Conservation (phyloP, 1,139 yeast genomes). For the Debaryomyces coudertii region DNA sequence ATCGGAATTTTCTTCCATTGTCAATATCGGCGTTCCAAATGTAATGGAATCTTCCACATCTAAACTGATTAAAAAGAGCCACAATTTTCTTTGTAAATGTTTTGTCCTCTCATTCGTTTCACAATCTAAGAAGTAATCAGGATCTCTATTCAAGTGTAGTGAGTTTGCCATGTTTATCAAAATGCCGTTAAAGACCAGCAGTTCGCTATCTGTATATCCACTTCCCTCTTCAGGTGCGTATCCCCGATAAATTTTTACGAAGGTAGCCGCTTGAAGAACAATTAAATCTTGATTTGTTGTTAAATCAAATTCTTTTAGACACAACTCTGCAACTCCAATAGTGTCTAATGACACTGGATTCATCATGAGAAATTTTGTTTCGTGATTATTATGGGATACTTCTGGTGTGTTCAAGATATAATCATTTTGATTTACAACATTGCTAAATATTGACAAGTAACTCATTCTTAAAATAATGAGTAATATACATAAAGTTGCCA, state of each 20-base stretch:
- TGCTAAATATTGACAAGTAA: conserved; percentile 25
- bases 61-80: conserved; percentile 21
- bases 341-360: not conserved
- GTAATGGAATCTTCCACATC: conserved; percentile 20
- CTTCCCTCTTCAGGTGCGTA: conserved; percentile 25
- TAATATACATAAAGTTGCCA: conserved; percentile 30
- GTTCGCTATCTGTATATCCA: not conserved
- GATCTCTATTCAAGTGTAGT: conserved; percentile 20
- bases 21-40: conserved; percentile 20
- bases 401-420: conserved; percentile 10
- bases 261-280: conserved; percentile 23
- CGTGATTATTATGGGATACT: no score
- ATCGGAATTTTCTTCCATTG: conserved; percentile 20
- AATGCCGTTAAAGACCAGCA: conserved; percentile 12
- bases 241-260: conserved; percentile 21
- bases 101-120: conserved; percentile 13
- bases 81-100: conserved; percentile 20
- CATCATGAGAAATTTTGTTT: not conserved
- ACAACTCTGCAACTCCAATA: not conserved
- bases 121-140: conserved; percentile 11
- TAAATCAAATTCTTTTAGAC: conserved; percentile 8
- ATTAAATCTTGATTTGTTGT: conserved; percentile 12
- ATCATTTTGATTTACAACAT: conserved; percentile 17
- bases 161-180: conserved; percentile 20
- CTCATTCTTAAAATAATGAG: conserved; percentile 32